Base-by-base conservation (phyloP, 129 eudicot genomes). In the Flaveria robusta region DNA sequence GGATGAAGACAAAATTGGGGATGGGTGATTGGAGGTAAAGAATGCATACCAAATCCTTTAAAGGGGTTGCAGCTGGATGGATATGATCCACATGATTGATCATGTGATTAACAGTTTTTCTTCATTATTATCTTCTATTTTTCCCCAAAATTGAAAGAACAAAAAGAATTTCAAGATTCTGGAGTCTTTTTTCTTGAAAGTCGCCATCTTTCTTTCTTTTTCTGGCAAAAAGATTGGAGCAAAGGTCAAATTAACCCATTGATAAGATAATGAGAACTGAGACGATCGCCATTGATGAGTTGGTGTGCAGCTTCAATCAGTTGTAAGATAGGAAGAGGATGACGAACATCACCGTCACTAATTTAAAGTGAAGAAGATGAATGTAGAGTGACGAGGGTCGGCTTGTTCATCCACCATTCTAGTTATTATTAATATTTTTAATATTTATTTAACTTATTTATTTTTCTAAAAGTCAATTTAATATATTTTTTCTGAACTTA, bases 1-100 rank as follows among this genome's bases (percentile, higher is more conserved):
- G 70, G 75, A 67, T 80, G 70, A 55, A 80, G 84, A 80, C 84
- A 80, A 80, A 80, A 46, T 10, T 42, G 71, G 79, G 68, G 84
- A 80, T 80, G 84, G 70, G 70, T 68, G 34, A 80, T 66, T 72
- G 68, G 51, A 65, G 79, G 83, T 79, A 42, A 64, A 27, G 79
- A 74, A 66, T 80, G 45, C 11, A 67, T 27, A 55, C 70, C 84
- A 80, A 66, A 80, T 74, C 75, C 84, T 55, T 37, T 72, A 2
- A 50, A 37, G 26, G 37, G 66, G 37, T 26, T 50, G 58, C 81
- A 77, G 7, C 51, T 77, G 82, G 79, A 55, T 80, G 74, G 66
- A n/a, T 74, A 52, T 55, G 16, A 47, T 74, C 74, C 84, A 73
- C 84, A 55, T 80, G 70, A 74, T 74, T 66, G 41, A 74, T 42